Conservation (phyloP, 2,329 filamentous ascomycete genomes). For the Fusarium incarnatum region DNA sequence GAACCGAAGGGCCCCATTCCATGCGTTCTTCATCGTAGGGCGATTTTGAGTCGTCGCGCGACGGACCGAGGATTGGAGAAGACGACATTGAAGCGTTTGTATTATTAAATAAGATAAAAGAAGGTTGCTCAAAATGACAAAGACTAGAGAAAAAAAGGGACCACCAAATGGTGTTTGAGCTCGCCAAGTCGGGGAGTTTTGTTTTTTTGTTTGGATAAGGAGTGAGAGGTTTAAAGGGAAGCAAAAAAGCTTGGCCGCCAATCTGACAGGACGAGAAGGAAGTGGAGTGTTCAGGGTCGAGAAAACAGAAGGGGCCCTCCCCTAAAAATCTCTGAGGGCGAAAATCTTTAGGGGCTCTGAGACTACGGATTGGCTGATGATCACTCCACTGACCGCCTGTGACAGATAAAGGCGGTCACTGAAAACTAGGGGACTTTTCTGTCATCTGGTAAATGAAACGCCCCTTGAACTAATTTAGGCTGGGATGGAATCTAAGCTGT, state of each 20-base stretch:
- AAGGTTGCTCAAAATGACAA: neutral
- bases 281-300: slow-evolving; percentile 5
- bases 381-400: slow-evolving; percentile 8
- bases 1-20: slow-evolving; percentile 38
- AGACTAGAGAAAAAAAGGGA: neutral
- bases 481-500: too few species aligned
- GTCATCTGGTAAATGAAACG: slow-evolving; percentile 14
- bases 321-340: slow-evolving; percentile 10
- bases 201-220: slow-evolving; percentile 2
- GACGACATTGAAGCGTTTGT: slow-evolving; percentile 9
- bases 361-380: slow-evolving; percentile 1
- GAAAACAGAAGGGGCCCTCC: slow-evolving; percentile 10
- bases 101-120: neutral
- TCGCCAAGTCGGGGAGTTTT: slow-evolving; percentile 1
- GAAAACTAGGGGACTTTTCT: neutral
- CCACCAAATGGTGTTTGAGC: slow-evolving; percentile 5
- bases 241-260: slow-evolving; percentile 1
- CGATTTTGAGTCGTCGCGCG: slow-evolving; percentile 12
- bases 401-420: neutral
- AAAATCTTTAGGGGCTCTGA: slow-evolving; percentile 5
- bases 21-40: slow-evolving; percentile 46
- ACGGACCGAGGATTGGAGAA: slow-evolving; percentile 25
- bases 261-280: slow-evolving; percentile 15
- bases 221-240: slow-evolving; percentile 17
- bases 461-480: slow-evolving; percentile 12